These are phyloP conservation scores for Penicillium sumatraense DNA, from an alignment of 2,329 filamentous ascomycete genomes.

Conservation along the genomic window DNA sequence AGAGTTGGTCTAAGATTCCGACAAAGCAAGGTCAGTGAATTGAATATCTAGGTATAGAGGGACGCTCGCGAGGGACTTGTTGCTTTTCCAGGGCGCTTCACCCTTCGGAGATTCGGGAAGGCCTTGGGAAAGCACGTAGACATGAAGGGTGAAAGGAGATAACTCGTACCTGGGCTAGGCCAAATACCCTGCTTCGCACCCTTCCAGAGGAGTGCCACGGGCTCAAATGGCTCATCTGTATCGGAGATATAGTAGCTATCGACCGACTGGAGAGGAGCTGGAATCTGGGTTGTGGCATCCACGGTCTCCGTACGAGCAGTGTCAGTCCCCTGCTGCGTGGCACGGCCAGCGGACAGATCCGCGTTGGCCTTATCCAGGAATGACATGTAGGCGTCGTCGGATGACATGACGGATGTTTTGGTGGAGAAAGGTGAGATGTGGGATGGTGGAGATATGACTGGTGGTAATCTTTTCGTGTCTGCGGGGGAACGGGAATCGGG, in stretches of 20 bases:
- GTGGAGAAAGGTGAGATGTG: conserved; percentile 17
- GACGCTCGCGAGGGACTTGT: no score
- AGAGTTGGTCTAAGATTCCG: conserved; percentile 65
- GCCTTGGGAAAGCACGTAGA: not conserved
- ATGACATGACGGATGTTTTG: conserved; percentile 47
- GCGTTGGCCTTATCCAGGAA: conserved; percentile 88
- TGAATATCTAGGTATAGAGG: not conserved
- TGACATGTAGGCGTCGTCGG: conserved; percentile 79
- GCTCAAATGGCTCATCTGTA: conserved; percentile 82
- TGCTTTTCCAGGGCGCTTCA: no score
- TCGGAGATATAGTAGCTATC: conserved; percentile 77
- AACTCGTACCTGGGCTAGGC: conserved; percentile 39
- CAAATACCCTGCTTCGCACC: conserved; percentile 37
- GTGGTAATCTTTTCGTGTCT: conserved; percentile 3
- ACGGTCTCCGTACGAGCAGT: conserved; percentile 43
- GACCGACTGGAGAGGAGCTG: conserved; percentile 60
- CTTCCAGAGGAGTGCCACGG: conserved; percentile 68
- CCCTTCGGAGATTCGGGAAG: no score
- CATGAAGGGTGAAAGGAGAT: conserved; percentile 3
- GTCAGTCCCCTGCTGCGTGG: conserved; percentile 28
- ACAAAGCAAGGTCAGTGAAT: conserved; percentile 13
- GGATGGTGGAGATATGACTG: conserved; percentile 6
- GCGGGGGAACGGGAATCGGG: not conserved
- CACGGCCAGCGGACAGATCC: conserved; percentile 53
- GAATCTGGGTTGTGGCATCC: conserved; percentile 60